Percentiles rank a stretch among this genome's conserved stretches.
phyloP scores from a whole-genome alignment of 148 eudicot species.

The Rhododendron kiyosumense region DNA sequence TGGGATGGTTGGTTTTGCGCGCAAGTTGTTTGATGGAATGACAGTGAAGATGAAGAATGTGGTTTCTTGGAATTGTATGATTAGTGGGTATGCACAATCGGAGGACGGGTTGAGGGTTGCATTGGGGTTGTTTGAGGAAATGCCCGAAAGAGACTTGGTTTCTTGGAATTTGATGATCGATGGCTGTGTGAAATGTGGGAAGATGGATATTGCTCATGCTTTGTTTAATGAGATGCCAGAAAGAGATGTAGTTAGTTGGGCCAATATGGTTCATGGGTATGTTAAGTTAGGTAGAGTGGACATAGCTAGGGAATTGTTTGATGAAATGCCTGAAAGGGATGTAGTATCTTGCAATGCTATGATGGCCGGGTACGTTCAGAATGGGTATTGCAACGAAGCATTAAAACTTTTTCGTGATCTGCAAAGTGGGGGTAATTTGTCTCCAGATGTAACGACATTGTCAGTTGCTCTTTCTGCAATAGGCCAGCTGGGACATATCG shows the following conservation, averaged over 20 bases:
- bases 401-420: constrained; percentile 45
- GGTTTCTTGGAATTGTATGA: constrained; percentile 70
- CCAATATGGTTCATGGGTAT: constrained; percentile 66
- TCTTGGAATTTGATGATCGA: constrained; percentile 65
- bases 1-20: constrained; percentile 41
- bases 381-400: constrained; percentile 43
- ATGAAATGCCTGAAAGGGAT: constrained; percentile 49
- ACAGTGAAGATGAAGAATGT: constrained; percentile 48
- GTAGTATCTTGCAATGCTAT: constrained; percentile 59
- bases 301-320: constrained; percentile 46
- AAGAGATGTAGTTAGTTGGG: constrained; percentile 62
- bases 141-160: constrained; percentile 56
- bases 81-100: constrained; percentile 46
- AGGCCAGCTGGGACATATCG: constrained; percentile 49
- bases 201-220: constrained; percentile 44
- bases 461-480: constrained; percentile 56
- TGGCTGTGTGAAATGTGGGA: constrained; percentile 46
- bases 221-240: constrained; percentile 50
- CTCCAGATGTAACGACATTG: constrained; percentile 54
- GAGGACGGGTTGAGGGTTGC: constrained; percentile 44
- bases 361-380: constrained; percentile 66
- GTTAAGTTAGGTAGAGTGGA: constrained; percentile 47
- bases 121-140: constrained; percentile 47
- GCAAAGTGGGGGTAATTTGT: constrained; percentile 19
- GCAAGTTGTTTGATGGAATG: constrained; percentile 55